Conservation (phyloP, 768 basidiomycete species). For the Mrakia frigida region DNA sequence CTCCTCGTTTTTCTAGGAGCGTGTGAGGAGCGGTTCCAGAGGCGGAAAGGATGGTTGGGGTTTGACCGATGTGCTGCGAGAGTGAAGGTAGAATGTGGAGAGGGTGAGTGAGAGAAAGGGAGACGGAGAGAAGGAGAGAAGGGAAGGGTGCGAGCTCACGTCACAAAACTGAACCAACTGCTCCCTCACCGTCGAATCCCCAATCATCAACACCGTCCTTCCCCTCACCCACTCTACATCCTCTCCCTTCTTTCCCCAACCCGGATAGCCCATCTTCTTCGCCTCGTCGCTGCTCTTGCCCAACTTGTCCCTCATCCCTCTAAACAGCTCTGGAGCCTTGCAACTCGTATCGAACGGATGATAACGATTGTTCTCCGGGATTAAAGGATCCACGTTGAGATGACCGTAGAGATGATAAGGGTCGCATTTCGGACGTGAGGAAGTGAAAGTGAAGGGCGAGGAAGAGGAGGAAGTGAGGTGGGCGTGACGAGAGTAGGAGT, state of each 20-base stretch:
- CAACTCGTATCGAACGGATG: constrained; percentile 31
- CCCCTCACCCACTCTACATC: constrained; percentile 35
- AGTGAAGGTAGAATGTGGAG: no score
- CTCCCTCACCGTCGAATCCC: constrained; percentile 36
- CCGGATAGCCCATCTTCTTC: not conserved
- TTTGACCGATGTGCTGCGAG: constrained; percentile 19
- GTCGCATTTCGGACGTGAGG: constrained; percentile 14
- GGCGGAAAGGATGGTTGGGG: constrained; percentile 8
- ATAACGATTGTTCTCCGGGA: constrained; percentile 36
- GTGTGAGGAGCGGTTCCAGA: not conserved
- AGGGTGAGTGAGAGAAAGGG: not conserved
- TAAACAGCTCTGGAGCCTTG: constrained; percentile 33
- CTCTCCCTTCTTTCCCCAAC: constrained; percentile 30
- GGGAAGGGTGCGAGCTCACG: constrained; percentile 19
- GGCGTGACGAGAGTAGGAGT: not conserved
- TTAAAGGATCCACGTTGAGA: constrained; percentile 24
- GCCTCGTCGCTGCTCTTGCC: constrained; percentile 19
- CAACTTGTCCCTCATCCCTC: constrained; percentile 18
- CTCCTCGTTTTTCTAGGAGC: constrained; percentile 1
- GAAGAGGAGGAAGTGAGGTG: not conserved
- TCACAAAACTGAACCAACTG: constrained; percentile 37
- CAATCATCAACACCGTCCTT: constrained; percentile 36
- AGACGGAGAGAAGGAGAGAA: not conserved
- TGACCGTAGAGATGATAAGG: constrained; percentile 35
- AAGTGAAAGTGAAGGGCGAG: not conserved